These are phyloP conservation scores for Amylostereum chailletii DNA, from an alignment of 1,284 basidiomycete species.

Conservation along the genomic window DNA sequence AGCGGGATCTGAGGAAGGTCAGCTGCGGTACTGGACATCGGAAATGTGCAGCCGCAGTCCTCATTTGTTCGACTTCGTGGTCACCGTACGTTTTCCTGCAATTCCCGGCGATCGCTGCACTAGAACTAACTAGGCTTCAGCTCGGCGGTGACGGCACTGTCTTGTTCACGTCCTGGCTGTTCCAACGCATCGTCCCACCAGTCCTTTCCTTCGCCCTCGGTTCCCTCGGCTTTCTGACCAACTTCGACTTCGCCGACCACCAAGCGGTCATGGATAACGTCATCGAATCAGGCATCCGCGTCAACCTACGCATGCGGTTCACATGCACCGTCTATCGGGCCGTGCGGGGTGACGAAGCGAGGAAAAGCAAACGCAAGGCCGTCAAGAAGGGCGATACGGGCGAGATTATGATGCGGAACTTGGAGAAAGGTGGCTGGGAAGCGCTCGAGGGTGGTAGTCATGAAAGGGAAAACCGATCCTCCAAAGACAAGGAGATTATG, in stretches of 20 bases:
- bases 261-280: slow-evolving; percentile 83
- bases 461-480: slow-evolving; percentile 29
- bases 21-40: slow-evolving; percentile 95
- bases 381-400: slow-evolving; percentile 88
- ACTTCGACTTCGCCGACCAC: slow-evolving; percentile 92
- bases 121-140: slow-evolving; percentile 29
- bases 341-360: slow-evolving; percentile 53
- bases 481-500: slow-evolving; percentile 94
- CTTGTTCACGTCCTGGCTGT: slow-evolving; percentile 98
- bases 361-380: slow-evolving; percentile 58
- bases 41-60: slow-evolving; percentile 92
- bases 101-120: slow-evolving; percentile 1
- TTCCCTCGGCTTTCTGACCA: slow-evolving; percentile 96
- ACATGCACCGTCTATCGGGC: slow-evolving; percentile 97
- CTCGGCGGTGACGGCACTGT: slow-evolving; percentile 98
- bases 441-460: slow-evolving; percentile 76
- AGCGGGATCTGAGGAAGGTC: slow-evolving; percentile 60
- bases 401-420: slow-evolving; percentile 88
- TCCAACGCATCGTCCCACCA: slow-evolving; percentile 96
- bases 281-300: slow-evolving; percentile 90
- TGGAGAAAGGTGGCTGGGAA: slow-evolving; percentile 89
- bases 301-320: slow-evolving; percentile 98
- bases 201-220: slow-evolving; percentile 98
- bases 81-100: slow-evolving; percentile 62
- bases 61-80: slow-evolving; percentile 95